A percentile compares a stretch with the other conserved stretches of the same genome.
phyloP scores from a whole-genome alignment of 108 stramenopile genomes.

The Bacterosira constricta region DNA sequence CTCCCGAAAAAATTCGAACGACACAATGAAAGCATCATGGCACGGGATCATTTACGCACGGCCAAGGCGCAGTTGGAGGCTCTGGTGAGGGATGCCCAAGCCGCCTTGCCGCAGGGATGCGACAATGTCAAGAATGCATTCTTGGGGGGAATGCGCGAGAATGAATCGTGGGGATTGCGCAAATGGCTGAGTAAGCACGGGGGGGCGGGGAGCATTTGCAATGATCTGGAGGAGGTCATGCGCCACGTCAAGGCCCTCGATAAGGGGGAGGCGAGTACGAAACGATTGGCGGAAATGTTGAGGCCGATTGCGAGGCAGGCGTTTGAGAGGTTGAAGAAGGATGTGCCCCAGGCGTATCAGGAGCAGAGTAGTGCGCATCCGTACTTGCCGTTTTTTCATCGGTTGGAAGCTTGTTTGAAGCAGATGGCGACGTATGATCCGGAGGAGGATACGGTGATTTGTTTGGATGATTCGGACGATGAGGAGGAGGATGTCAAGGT shows the following conservation, averaged over 20 bases:
- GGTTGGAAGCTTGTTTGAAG: constrained; percentile 77
- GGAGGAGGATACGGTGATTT: constrained; percentile 87
- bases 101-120: constrained; percentile 56
- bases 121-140: constrained; percentile 86
- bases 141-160: constrained; percentile 89
- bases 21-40: constrained; percentile 67
- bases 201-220: constrained; percentile 80
- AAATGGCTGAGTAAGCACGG: constrained; percentile 88
- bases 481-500: constrained; percentile 40
- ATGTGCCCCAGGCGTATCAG: constrained; percentile 87
- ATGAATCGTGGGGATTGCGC: constrained; percentile 87
- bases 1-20: constrained; percentile 67
- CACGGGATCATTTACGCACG: constrained; percentile 34
- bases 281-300: constrained; percentile 61
- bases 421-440: constrained; percentile 86
- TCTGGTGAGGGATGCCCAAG: constrained; percentile 58
- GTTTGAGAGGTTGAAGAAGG: constrained; percentile 65
- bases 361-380: constrained; percentile 86
- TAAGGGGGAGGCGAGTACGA: constrained; percentile 50
- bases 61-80: constrained; percentile 62
- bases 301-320: constrained; percentile 71
- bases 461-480: constrained; percentile 70
- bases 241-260: constrained; percentile 62
- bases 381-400: constrained; percentile 88
- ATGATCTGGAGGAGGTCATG: constrained; percentile 79